A percentile compares a stretch with the other conserved stretches of the same genome.
phyloP scores from a whole-genome alignment of 1,139 yeast genomes.

The Candida sp. region DNA sequence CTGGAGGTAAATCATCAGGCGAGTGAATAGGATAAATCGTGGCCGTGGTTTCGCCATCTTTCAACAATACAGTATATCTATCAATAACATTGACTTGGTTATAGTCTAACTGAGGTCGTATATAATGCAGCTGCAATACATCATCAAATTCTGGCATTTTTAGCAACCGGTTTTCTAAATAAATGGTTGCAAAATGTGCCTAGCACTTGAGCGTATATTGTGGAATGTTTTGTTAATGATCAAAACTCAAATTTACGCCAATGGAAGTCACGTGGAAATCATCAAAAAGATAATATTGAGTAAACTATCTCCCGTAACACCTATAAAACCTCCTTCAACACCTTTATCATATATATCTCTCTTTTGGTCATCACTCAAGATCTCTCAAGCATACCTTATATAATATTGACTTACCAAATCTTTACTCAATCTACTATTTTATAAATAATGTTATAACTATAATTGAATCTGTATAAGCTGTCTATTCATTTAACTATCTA shows the following conservation, averaged over 20 bases:
- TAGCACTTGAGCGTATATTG: constrained; percentile 16
- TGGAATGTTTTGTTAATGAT: constrained; percentile 14
- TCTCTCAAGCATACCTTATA: too few species aligned
- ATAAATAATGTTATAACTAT: too few species aligned
- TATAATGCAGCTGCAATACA: constrained; percentile 28
- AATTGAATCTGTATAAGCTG: too few species aligned
- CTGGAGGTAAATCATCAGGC: constrained; percentile 65
- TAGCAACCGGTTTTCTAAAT: too few species aligned
- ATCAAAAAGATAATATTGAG: too few species aligned
- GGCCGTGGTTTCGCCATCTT: constrained; percentile 90
- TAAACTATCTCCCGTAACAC: too few species aligned
- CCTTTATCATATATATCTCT: too few species aligned
- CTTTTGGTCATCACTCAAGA: too few species aligned
- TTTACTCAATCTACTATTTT: too few species aligned
- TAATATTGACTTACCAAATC: too few species aligned
- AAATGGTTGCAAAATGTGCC: constrained; percentile 1
- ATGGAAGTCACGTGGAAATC: neutral
- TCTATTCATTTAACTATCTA: too few species aligned
- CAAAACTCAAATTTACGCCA: constrained; percentile 2
- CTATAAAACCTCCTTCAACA: too few species aligned
- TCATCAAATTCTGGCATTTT: constrained; percentile 38
- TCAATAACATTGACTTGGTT: constrained; percentile 30
- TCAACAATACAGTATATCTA: constrained; percentile 64
- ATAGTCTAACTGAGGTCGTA: constrained; percentile 32
- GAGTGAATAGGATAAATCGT: constrained; percentile 84